Percentiles rank a stretch among this genome's conserved stretches.
Evolutionary conservation across 2,329 filamentous ascomycete genomes (phyloP).

Genomic region (Rutstroemia sp.): DNA sequence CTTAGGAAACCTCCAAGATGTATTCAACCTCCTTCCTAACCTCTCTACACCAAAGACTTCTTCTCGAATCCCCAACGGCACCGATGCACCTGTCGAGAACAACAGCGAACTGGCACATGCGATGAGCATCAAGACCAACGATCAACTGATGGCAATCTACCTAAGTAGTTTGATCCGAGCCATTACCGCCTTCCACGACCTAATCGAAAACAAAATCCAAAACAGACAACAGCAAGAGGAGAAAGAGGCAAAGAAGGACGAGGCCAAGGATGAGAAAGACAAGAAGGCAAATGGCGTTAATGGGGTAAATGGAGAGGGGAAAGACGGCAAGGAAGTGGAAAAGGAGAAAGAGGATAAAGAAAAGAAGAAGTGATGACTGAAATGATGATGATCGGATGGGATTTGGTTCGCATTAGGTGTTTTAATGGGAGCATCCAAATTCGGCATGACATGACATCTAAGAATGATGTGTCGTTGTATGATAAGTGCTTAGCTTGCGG

Average conservation of each 20-base stretch:
- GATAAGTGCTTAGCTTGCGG: constrained; percentile 28
- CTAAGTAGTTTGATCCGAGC: constrained; percentile 92
- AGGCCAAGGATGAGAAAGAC: constrained; percentile 53
- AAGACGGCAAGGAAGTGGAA: constrained; percentile 41
- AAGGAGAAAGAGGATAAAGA: constrained; percentile 51
- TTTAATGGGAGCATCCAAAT: constrained; percentile 18
- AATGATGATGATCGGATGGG: constrained; percentile 11
- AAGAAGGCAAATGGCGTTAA: constrained; percentile 54
- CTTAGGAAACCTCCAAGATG: constrained; percentile 95
- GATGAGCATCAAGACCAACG: constrained; percentile 98
- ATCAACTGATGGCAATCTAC: constrained; percentile 98
- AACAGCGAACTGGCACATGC: constrained; percentile 87
- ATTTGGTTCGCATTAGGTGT: constrained; percentile 20
- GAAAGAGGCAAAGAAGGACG: constrained; percentile 72
- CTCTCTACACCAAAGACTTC: constrained; percentile 74
- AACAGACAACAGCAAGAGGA: constrained; percentile 97
- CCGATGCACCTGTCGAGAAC: constrained; percentile 41
- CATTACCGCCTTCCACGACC: constrained; percentile 96
- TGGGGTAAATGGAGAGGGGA: constrained; percentile 41
- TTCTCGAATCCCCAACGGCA: constrained; percentile 41
- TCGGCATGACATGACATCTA: constrained; percentile 18
- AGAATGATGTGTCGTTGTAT: constrained; percentile 27
- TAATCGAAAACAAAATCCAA: constrained; percentile 99
- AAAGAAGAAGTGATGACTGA: constrained; percentile 35
- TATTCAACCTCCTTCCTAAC: constrained; percentile 97